Conservation (phyloP, 2,329 filamentous ascomycete species). For the Epichloe gansuensis region DNA sequence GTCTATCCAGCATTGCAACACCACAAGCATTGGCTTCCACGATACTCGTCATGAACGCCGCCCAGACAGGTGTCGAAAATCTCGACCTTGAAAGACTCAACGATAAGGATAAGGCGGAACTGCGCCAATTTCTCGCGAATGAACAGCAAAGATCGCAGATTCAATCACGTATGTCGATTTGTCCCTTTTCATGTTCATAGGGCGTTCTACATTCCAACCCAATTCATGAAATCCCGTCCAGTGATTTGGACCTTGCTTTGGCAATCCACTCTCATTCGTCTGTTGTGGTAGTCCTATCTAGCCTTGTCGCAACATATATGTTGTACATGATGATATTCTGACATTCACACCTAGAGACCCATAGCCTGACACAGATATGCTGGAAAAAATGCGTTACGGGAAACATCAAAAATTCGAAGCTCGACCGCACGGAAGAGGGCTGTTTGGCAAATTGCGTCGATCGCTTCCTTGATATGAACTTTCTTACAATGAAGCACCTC, state of each 20-base stretch:
- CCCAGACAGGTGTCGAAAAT: constrained; percentile 29
- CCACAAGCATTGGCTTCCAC: background rate
- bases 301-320: background rate
- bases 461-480: constrained; percentile 80
- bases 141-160: constrained; percentile 73
- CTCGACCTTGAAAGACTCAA: constrained; percentile 63
- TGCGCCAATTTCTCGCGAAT: constrained; percentile 73
- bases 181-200: background rate
- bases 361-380: constrained; percentile 58
- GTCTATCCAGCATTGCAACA: background rate
- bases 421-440: constrained; percentile 66
- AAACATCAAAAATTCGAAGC: constrained; percentile 53
- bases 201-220: too few species aligned
- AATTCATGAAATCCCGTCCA: too few species aligned
- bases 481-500: constrained; percentile 74
- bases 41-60: constrained; percentile 20
- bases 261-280: background rate
- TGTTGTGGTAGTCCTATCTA: background rate
- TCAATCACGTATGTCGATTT: constrained; percentile 36
- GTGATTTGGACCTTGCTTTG: too few species aligned
- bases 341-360: constrained; percentile 30
- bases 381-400: constrained; percentile 87
- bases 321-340: constrained; percentile 10
- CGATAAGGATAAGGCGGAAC: constrained; percentile 71
- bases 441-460: constrained; percentile 92